Evolutionary conservation across 1,284 basidiomycete species (phyloP), one percentile per base, ranked within the genome.

Genomic region (Tilletiopsis washingtonensis): DNA sequence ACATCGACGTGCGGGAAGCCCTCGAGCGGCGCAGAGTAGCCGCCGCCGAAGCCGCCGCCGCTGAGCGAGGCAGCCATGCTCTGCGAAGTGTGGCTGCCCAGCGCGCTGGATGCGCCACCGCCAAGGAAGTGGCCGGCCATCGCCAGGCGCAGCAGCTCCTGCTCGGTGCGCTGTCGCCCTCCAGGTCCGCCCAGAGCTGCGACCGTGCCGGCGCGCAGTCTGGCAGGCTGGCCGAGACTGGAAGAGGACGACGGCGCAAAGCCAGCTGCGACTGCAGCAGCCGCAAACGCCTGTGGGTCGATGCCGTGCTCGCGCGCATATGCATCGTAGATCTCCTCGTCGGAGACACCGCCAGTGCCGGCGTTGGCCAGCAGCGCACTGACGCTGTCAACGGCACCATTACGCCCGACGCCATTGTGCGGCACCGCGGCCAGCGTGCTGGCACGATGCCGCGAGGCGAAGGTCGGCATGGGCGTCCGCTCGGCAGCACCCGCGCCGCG

Each of bases 141-240:
- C 4, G 44, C 15, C 40, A 49, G 25, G 11, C 65, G 51, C 21
- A 61, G 45, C 9, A 67, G 52, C 32, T 69, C 67, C 37, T 62
- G 62, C 44, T 70, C 65, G 2, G 62, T 56, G 40, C 67, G 45
- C 5, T 56, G 54, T 9, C 69, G 56, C 4, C 59, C 65, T 17
- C 61, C 67, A 2, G 67, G 59, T 3, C 67, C 69, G 5, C 59
- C 55, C 17, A 68, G 53, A 4, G 65, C 66, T n/a, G 60, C 67
- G 19, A 71, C 57, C 19, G 69, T 71, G 20, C 68, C 69, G 1
- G 69, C 63, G 3, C 69, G 59, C 19, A 49, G 27, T n/a, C 47
- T 42, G n/a, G 25, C 23, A 12, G 15, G 27, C 36, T 46, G 14
- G 19, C 32, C 27, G 37, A 19, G 20, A 21, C 17, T 12, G 15